phyloP scores from a whole-genome alignment of 257 asterid genomes.

The Plantago ovata region DNA sequence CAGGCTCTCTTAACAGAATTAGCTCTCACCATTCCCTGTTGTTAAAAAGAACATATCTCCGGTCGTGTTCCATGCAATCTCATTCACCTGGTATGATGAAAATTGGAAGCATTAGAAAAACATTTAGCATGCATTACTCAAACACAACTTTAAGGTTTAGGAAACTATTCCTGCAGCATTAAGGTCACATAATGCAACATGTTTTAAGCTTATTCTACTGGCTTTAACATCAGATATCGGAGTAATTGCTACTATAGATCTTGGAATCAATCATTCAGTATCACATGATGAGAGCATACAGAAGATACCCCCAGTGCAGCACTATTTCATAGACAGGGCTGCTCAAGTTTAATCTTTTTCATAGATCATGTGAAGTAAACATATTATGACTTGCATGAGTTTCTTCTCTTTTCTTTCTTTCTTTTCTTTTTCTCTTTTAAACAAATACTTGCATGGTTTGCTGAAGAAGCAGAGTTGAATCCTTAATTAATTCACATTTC shows the following conservation, averaged over 20 bases:
- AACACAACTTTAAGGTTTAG: neutral
- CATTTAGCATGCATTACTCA: neutral
- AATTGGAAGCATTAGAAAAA: constrained; percentile 15
- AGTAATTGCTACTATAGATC: too few relatives aligned
- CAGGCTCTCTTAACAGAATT: neutral
- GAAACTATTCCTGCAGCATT: neutral
- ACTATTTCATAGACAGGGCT: too few relatives aligned
- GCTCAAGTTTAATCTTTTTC: too few relatives aligned
- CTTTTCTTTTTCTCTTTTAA: too few relatives aligned
- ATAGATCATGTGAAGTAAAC: neutral
- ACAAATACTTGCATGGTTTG: constrained; percentile 13
- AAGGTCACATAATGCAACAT: neutral
- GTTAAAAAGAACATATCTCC: constrained; percentile 93
- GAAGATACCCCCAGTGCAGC: too few relatives aligned
- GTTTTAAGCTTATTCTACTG: too few relatives aligned
- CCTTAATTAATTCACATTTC: constrained; percentile 15
- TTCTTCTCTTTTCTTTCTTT: too few relatives aligned
- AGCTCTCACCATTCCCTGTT: constrained; percentile 84
- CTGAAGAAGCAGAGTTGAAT: constrained; percentile 8
- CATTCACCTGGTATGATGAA: constrained; percentile 69
- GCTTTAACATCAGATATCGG: too few relatives aligned
- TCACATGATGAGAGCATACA: too few relatives aligned
- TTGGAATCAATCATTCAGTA: too few relatives aligned
- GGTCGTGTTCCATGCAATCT: constrained; percentile 63
- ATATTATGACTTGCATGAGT: too few relatives aligned